These are phyloP conservation scores for Coffea canephora DNA, from an alignment of 257 asterid genomes.

Conservation along the genomic window DNA sequence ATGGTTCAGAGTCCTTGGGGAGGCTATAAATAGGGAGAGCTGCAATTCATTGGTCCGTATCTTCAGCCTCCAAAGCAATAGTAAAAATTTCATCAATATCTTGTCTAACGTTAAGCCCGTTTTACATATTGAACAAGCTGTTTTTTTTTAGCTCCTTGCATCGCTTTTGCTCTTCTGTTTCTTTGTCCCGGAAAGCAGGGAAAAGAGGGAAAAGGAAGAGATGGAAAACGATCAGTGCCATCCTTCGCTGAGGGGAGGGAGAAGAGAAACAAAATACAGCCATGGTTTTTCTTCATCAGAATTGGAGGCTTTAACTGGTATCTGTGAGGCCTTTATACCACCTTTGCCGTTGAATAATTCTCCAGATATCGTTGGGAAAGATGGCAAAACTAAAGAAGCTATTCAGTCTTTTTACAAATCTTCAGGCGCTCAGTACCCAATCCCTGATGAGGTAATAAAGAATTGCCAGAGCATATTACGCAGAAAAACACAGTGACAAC, in stretches of 20 bases:
- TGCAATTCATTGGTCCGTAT: not conserved
- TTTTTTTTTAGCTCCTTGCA: not conserved
- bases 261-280: slow-evolving; percentile 61
- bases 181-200: not conserved
- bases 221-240: slow-evolving; percentile 46
- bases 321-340: slow-evolving; percentile 58
- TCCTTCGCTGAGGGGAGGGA: slow-evolving; percentile 67
- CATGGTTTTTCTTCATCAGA: slow-evolving; percentile 58
- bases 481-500: not conserved
- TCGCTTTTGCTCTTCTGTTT: too few relatives aligned
- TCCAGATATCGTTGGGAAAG: slow-evolving; percentile 4
- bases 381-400: slow-evolving; percentile 14
- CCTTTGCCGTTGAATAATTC: slow-evolving; percentile 31
- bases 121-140: not conserved
- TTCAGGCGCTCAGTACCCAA: slow-evolving; percentile 65
- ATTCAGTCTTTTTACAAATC: slow-evolving; percentile 35
- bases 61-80: not conserved
- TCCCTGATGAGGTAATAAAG: slow-evolving; percentile 70
- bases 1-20: too few relatives aligned
- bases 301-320: slow-evolving; percentile 38
- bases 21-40: not conserved
- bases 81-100: not conserved
- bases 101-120: not conserved
- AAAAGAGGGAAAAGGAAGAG: not conserved
- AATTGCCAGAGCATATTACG: too few relatives aligned